Percentiles rank a stretch among this genome's conserved stretches.
phyloP scores from a whole-genome alignment of 1,139 yeast genomes.

The Pichia cactophila region DNA sequence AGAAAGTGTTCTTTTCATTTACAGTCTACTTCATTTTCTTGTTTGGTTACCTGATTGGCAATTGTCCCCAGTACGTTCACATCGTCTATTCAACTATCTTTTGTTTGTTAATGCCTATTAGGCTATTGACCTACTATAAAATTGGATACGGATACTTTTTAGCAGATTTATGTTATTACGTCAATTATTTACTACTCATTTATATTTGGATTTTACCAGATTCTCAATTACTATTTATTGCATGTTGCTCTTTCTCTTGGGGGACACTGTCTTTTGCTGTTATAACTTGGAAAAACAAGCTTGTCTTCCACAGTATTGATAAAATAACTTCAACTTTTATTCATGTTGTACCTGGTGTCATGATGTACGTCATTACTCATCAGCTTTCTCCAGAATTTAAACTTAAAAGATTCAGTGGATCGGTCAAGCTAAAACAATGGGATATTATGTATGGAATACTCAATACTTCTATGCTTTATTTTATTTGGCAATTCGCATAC shows the following conservation, averaged over 20 bases:
- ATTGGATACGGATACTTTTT: slow-evolving; percentile 74
- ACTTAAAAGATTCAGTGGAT: slow-evolving; percentile 67
- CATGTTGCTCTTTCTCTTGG: slow-evolving; percentile 79
- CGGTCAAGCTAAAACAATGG: slow-evolving; percentile 61
- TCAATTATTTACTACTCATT: slow-evolving; percentile 58
- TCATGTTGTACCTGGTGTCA: slow-evolving; percentile 84
- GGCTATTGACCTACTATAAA: slow-evolving; percentile 78
- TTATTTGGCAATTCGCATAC: slow-evolving; percentile 86
- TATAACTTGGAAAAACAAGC: slow-evolving; percentile 90
- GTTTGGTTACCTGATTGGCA: slow-evolving; percentile 73
- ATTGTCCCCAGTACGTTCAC: slow-evolving; percentile 70
- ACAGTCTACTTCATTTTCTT: slow-evolving; percentile 63
- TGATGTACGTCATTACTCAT: slow-evolving; percentile 83
- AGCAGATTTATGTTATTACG: slow-evolving; percentile 93
- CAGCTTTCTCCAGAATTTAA: slow-evolving; percentile 55
- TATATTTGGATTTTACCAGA: slow-evolving; percentile 80
- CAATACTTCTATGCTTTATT: slow-evolving; percentile 76
- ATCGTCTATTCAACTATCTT: slow-evolving; percentile 61
- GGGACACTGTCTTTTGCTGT: slow-evolving; percentile 94
- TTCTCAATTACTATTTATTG: slow-evolving; percentile 62
- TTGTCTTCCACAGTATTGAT: slow-evolving; percentile 85
- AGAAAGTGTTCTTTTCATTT: slow-evolving; percentile 73
- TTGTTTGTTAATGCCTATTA: slow-evolving; percentile 66
- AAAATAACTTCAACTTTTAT: slow-evolving; percentile 91
- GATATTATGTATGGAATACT: slow-evolving; percentile 63